Conservation (phyloP, 352 stramenopile genomes). For the Halophytophthora polymorphica region DNA sequence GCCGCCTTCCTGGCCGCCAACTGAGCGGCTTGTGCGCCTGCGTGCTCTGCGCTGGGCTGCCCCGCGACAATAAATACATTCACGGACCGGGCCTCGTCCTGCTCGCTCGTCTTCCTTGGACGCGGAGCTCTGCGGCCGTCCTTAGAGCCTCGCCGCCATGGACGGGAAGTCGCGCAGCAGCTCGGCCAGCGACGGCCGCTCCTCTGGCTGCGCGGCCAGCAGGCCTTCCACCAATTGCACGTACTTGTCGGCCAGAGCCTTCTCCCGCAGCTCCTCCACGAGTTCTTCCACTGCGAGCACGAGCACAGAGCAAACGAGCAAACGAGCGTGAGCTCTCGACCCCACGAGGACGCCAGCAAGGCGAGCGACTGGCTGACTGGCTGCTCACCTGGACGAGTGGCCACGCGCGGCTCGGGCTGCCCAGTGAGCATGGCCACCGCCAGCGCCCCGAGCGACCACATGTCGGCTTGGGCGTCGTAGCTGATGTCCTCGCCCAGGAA, state of each 20-base stretch:
- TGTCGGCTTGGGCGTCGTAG: slow-evolving; percentile 66
- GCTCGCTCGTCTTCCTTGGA: no score
- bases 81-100: no score
- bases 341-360: no score
- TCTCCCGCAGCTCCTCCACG: slow-evolving; percentile 37
- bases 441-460: slow-evolving; percentile 79
- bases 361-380: not conserved
- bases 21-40: slow-evolving; percentile 7
- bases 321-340: not conserved
- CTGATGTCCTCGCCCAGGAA: slow-evolving; percentile 68
- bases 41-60: not conserved
- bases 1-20: slow-evolving; percentile 52
- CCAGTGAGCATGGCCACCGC: slow-evolving; percentile 69
- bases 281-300: slow-evolving; percentile 51
- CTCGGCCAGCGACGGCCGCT: slow-evolving; percentile 40
- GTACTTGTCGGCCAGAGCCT: slow-evolving; percentile 29
- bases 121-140: no score
- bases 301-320: not conserved
- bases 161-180: slow-evolving; percentile 36
- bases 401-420: slow-evolving; percentile 60
- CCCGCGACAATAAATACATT: slow-evolving; percentile 36
- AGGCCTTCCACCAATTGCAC: slow-evolving; percentile 37
- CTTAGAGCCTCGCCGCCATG: slow-evolving; percentile 45
- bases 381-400: slow-evolving; percentile 50
- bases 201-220: slow-evolving; percentile 35